Evolutionary conservation across 768 basidiomycete genomes (phyloP).

Genomic region (Rubroboletus pulcherrimus): DNA sequence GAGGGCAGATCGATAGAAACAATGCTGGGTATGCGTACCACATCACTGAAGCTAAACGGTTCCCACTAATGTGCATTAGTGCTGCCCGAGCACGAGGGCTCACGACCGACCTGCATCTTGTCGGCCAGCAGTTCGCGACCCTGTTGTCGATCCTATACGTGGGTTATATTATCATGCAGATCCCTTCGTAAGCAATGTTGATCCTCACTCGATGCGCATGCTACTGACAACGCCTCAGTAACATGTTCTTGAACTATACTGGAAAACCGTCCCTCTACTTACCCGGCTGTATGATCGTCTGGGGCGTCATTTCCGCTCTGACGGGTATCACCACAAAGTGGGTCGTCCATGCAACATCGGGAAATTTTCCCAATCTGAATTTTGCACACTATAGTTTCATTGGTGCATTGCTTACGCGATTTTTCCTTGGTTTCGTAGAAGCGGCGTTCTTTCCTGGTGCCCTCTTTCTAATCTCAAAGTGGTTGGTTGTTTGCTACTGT

Average conservation of each 20-base stretch:
- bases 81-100: slow-evolving; percentile 69
- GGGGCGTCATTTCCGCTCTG: slow-evolving; percentile 58
- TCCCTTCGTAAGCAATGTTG: slow-evolving; percentile 33
- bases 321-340: slow-evolving; percentile 38
- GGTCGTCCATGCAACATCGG: not conserved
- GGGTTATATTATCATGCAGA: slow-evolving; percentile 45
- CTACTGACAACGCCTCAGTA: slow-evolving; percentile 38
- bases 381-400: slow-evolving; percentile 32
- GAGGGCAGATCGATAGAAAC: slow-evolving; percentile 59
- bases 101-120: slow-evolving; percentile 58
- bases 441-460: slow-evolving; percentile 46
- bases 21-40: slow-evolving; percentile 50
- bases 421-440: slow-evolving; percentile 53
- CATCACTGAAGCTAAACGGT: not conserved
- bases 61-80: slow-evolving; percentile 31
- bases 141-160: slow-evolving; percentile 66
- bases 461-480: slow-evolving; percentile 36
- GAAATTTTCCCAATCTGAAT: not conserved
- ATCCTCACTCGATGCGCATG: not conserved
- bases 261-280: slow-evolving; percentile 67
- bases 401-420: slow-evolving; percentile 43
- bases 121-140: slow-evolving; percentile 60
- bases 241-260: slow-evolving; percentile 65
- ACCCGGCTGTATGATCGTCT: slow-evolving; percentile 62
- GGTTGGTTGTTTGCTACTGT: slow-evolving; percentile 27